Conservation (phyloP, 257 asterid genomes). For the Nicotiana attenuata region DNA sequence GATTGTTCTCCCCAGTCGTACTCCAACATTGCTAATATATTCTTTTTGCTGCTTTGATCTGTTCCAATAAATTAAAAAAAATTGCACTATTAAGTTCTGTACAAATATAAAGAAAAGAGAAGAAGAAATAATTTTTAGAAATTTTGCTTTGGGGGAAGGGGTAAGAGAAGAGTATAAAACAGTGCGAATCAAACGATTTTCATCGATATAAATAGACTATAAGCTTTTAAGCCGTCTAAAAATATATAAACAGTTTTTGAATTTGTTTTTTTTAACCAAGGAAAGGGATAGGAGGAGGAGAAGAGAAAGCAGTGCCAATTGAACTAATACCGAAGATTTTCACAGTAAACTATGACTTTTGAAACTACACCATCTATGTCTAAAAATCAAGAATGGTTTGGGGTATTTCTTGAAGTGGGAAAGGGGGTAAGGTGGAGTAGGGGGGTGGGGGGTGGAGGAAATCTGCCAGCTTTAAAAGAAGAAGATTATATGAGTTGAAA, state of each 20-base stretch:
- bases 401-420: background rate
- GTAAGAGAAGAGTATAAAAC: too few relatives aligned
- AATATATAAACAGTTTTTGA: too few relatives aligned
- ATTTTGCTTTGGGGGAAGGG: too few relatives aligned
- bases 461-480: slow-evolving; percentile 68
- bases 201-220: too few relatives aligned
- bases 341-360: too few relatives aligned
- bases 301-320: too few relatives aligned
- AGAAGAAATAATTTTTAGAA: too few relatives aligned
- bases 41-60: background rate
- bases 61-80: background rate
- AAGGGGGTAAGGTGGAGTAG: slow-evolving; percentile 28
- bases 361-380: background rate
- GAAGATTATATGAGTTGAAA: slow-evolving; percentile 54
- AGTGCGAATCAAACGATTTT: too few relatives aligned
- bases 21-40: slow-evolving; percentile 56
- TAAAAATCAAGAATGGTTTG: background rate
- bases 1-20: slow-evolving; percentile 91
- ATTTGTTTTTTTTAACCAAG: too few relatives aligned
- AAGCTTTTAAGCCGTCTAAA: too few relatives aligned
- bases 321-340: too few relatives aligned
- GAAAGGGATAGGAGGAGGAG: too few relatives aligned
- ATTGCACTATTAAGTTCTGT: background rate
- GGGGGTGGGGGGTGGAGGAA: slow-evolving; percentile 26
- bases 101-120: background rate